phyloP scores from a whole-genome alignment of 305 asterid genomes.

The Solanum hybrid region DNA sequence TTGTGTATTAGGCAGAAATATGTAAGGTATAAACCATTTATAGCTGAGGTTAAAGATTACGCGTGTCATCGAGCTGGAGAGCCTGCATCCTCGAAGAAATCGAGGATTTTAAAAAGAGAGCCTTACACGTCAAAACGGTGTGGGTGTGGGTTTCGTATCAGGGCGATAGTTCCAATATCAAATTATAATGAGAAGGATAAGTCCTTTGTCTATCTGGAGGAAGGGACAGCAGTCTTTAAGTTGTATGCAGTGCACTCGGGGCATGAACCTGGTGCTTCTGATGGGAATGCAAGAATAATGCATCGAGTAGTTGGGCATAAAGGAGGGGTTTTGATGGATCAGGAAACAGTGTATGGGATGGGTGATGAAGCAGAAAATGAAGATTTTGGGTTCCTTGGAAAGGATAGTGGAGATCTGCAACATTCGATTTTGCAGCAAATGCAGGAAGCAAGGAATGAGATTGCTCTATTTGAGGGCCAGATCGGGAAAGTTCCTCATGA shows the following conservation, averaged over 20 bases:
- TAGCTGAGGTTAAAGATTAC: conserved; percentile 98
- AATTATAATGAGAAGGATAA: conserved; percentile 89
- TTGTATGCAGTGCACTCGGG: conserved; percentile 91
- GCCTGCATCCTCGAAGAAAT: conserved; percentile 74
- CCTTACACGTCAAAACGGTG: conserved; percentile 84
- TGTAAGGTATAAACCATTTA: conserved; percentile 89
- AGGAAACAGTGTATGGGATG: conserved; percentile 57
- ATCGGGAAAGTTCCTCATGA: conserved; percentile 54
- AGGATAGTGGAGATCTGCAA: conserved; percentile 56
- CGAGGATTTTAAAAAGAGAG: conserved; percentile 66
- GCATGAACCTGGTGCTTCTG: conserved; percentile 92
- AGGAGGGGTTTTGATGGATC: conserved; percentile 77
- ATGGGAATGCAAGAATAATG: conserved; percentile 95
- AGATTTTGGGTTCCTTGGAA: conserved; percentile 53
- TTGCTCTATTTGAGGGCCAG: conserved; percentile 77
- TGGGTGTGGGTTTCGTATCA: conserved; percentile 85
- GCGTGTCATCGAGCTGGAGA: conserved; percentile 97
- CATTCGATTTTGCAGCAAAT: conserved; percentile 69
- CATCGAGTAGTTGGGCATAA: conserved; percentile 88
- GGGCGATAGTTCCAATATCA: conserved; percentile 91
- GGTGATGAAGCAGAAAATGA: conserved; percentile 76
- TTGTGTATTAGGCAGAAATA: conserved; percentile 86
- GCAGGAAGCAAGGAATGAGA: conserved; percentile 68
- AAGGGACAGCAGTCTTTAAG: conserved; percentile 94
- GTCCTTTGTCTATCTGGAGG: conserved; percentile 89